These are phyloP conservation scores for Mercurialis annua DNA, from an alignment of 345 rosid species.

Conservation along the genomic window DNA sequence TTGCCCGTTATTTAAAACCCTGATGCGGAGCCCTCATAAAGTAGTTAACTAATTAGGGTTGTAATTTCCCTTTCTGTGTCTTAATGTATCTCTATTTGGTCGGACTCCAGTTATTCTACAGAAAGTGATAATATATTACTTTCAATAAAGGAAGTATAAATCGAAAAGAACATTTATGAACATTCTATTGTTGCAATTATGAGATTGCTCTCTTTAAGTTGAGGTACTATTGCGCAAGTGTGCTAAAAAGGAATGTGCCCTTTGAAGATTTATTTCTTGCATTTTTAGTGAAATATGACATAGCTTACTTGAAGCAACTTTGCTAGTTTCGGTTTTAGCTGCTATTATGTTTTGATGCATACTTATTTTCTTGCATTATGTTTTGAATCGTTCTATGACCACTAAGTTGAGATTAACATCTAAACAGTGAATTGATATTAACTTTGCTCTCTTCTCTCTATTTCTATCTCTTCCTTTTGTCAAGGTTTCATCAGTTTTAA, in stretches of 20 bases:
- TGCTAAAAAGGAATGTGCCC: too few species aligned
- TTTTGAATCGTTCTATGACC: not conserved
- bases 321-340: not conserved
- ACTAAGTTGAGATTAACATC: not conserved
- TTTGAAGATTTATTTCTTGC: not conserved
- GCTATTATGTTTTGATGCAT: not conserved
- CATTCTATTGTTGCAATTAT: not conserved
- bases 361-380: not conserved
- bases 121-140: not conserved
- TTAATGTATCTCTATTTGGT: not conserved
- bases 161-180: not conserved
- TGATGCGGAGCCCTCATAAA: not conserved
- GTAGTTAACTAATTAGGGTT: not conserved
- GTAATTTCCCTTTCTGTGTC: not conserved
- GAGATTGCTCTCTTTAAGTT: not conserved
- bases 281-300: not conserved
- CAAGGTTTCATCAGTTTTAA: constrained; percentile 27
- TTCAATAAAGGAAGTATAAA: not conserved
- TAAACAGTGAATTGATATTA: too few species aligned
- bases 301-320: not conserved
- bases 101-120: not conserved
- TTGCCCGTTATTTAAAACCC: too few species aligned
- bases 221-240: not conserved
- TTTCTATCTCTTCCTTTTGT: constrained; percentile 16
- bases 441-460: constrained; percentile 9